phyloP scores from a whole-genome alignment of 345 rosid species.

The Carallia pectinifolia region DNA sequence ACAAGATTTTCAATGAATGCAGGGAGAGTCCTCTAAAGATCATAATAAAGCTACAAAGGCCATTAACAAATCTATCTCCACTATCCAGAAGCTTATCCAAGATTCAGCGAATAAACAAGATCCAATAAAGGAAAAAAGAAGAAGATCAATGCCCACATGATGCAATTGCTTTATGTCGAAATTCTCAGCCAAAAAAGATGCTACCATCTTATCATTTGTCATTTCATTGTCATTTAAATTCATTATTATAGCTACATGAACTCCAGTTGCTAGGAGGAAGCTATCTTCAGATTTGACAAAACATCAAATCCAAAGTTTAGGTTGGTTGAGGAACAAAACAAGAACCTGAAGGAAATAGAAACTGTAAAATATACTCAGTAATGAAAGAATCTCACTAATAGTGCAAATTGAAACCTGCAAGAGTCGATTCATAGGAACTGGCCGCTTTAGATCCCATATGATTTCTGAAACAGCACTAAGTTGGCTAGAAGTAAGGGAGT shows the following conservation, averaged over 20 bases:
- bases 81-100: too few relatives aligned
- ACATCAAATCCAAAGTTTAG: background rate
- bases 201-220: too few relatives aligned
- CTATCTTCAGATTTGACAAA: background rate
- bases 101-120: too few relatives aligned
- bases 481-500: conserved; percentile 86
- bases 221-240: too few relatives aligned
- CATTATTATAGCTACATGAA: background rate
- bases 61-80: too few relatives aligned
- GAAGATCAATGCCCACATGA: too few relatives aligned
- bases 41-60: too few relatives aligned
- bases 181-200: too few relatives aligned
- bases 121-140: too few relatives aligned
- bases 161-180: too few relatives aligned
- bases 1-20: too few relatives aligned
- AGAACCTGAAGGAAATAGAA: conserved; percentile 2
- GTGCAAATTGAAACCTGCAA: conserved; percentile 60
- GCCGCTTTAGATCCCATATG: conserved; percentile 88
- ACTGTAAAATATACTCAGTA: background rate
- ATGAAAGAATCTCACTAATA: conserved; percentile 14
- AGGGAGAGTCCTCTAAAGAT: too few relatives aligned
- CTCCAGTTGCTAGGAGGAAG: background rate
- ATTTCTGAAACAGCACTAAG: conserved; percentile 86
- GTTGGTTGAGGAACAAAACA: background rate
- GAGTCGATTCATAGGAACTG: conserved; percentile 92